Conservation (phyloP, 2,329 filamentous ascomycete species). For the Calonectria hawksworthii region DNA sequence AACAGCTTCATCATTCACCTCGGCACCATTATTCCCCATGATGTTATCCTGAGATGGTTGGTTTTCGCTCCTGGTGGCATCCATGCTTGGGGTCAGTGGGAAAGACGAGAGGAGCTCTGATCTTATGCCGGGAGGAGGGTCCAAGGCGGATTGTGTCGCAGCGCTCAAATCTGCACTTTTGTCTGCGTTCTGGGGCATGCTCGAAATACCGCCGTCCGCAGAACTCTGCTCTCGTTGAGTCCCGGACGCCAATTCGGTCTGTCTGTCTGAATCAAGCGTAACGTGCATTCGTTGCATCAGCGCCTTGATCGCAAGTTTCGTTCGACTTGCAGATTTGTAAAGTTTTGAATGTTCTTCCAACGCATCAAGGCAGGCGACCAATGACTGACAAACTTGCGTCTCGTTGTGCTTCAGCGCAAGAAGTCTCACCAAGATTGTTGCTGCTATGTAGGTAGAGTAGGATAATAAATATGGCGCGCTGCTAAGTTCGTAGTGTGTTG, state of each 20-base stretch:
- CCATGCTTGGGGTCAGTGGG: neutral
- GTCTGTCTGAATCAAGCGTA: neutral
- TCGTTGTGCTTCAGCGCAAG: neutral
- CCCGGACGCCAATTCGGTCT: neutral
- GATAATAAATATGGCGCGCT: neutral
- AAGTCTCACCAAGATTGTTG: neutral
- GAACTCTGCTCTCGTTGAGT: too few relatives aligned
- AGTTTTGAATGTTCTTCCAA: neutral
- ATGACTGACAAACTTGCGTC: neutral
- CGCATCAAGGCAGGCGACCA: neutral
- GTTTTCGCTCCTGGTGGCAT: neutral
- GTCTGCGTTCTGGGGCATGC: too few relatives aligned
- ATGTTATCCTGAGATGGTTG: too few relatives aligned
- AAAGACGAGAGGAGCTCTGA: neutral
- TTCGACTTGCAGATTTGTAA: neutral
- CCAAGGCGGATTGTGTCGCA: neutral
- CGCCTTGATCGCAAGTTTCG: neutral
- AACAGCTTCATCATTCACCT: neutral
- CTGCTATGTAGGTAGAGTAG: neutral
- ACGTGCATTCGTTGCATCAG: slow-evolving; percentile 7
- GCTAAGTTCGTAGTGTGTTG: neutral
- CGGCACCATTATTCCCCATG: too few relatives aligned
- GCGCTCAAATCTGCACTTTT: too few relatives aligned
- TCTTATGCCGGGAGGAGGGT: neutral
- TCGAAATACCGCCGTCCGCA: neutral